Conservation (phyloP, 148 eudicot genomes). For the Amaranthus cruentus region DNA sequence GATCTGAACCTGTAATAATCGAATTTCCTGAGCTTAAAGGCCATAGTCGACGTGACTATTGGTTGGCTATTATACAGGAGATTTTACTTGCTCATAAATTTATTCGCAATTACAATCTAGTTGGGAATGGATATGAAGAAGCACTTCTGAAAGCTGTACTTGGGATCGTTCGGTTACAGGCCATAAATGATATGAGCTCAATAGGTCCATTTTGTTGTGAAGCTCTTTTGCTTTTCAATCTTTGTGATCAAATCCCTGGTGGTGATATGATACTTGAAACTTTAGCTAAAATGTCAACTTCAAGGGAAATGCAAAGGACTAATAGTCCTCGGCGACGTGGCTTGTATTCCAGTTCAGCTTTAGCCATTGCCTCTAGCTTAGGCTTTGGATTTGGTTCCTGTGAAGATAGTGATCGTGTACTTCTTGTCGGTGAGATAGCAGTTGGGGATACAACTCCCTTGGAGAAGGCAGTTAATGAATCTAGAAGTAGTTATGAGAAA, state of each 20-base stretch:
- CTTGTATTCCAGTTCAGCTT: conserved; percentile 68
- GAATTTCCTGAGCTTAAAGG: conserved; percentile 99
- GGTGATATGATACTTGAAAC: conserved; percentile 83
- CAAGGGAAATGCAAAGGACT: conserved; percentile 48
- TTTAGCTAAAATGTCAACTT: conserved; percentile 61
- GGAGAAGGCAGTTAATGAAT: conserved; percentile 80
- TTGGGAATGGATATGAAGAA: conserved; percentile 64
- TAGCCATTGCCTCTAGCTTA: conserved; percentile 59
- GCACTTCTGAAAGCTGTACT: conserved; percentile 76
- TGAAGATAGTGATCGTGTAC: conserved; percentile 32
- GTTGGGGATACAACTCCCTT: conserved; percentile 77
- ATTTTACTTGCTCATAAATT: conserved; percentile 69
- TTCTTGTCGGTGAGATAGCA: conserved; percentile 71
- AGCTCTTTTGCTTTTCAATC: conserved; percentile 77
- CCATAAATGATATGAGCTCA: conserved; percentile 60
- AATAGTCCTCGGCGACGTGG: conserved; percentile 40
- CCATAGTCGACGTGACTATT: conserved; percentile 88
- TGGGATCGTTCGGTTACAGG: conserved; percentile 83
- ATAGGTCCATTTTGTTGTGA: conserved; percentile 41
- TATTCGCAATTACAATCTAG: conserved; percentile 57
- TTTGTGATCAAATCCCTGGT: conserved; percentile 89
- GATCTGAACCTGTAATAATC: conserved; percentile 79
- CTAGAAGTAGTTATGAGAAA: conserved; percentile 71
- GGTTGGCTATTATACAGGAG: conserved; percentile 82
- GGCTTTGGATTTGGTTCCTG: conserved; percentile 59